Percentiles rank a stretch among this genome's conserved stretches.
Conservation (phyloP, 2,329 filamentous ascomycete species). For the Neonectria hederae region DNA sequence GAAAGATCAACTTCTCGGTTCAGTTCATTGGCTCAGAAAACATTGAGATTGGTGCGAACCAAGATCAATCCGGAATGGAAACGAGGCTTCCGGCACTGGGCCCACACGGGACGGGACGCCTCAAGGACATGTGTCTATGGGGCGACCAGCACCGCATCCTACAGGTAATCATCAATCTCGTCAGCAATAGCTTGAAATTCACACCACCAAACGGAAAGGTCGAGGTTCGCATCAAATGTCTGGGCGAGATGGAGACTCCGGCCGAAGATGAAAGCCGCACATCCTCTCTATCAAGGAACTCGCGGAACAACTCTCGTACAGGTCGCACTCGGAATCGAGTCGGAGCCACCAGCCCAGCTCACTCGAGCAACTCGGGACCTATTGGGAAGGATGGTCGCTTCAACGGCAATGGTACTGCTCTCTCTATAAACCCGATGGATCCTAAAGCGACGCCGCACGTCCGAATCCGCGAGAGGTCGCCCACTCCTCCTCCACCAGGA, state of each 20-base stretch:
- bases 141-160: conserved; percentile 92
- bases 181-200: conserved; percentile 93
- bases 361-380: conserved; percentile 59
- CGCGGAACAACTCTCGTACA: conserved; percentile 54
- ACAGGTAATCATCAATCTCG: conserved; percentile 92
- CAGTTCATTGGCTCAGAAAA: conserved; percentile 64
- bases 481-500: conserved; percentile 67
- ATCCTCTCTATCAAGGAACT: conserved; percentile 62
- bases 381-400: conserved; percentile 33
- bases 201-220: conserved; percentile 82
- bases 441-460: conserved; percentile 61
- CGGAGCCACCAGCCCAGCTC: conserved; percentile 59
- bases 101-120: conserved; percentile 70
- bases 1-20: conserved; percentile 77
- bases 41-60: conserved; percentile 40
- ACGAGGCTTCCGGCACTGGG: conserved; percentile 66
- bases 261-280: conserved; percentile 59
- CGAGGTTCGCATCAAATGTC: conserved; percentile 77
- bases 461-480: conserved; percentile 63
- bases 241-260: conserved; percentile 64
- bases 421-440: conserved; percentile 71
- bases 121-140: conserved; percentile 89
- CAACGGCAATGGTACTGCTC: conserved; percentile 58
- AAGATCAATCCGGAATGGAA: conserved; percentile 47
- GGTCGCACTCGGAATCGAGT: conserved; percentile 54